Conservation (phyloP, 495 filamentous ascomycete species). For the Podospora appendiculata region DNA sequence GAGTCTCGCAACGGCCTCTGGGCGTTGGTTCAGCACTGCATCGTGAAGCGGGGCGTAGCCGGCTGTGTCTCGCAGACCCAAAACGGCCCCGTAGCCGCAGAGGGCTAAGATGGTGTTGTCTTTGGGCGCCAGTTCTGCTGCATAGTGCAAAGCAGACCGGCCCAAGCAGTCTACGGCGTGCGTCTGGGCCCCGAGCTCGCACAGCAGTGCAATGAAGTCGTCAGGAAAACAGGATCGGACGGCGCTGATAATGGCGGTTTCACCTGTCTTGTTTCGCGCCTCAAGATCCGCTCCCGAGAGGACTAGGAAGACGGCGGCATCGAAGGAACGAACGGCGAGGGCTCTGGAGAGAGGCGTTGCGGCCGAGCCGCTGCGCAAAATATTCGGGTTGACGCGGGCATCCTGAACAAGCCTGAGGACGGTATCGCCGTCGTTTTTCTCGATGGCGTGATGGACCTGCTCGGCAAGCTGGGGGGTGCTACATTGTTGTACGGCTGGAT, state of each 20-base stretch:
- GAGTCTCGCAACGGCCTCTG: neutral
- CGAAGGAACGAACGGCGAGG: conserved; percentile 1
- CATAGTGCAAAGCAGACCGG: conserved; percentile 21
- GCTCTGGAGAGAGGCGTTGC: conserved; percentile 9
- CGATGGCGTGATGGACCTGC: conserved; percentile 13
- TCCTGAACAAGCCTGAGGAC: conserved; percentile 6
- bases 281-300: conserved; percentile 10
- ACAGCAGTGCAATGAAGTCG: conserved; percentile 17
- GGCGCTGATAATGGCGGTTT: conserved; percentile 18
- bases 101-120: conserved; percentile 18
- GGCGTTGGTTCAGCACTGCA: conserved; percentile 13
- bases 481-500: neutral
- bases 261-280: conserved; percentile 1
- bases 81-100: conserved; percentile 16
- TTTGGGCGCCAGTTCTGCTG: conserved; percentile 15
- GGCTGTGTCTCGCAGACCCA: conserved; percentile 11
- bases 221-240: conserved; percentile 15
- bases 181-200: conserved; percentile 15
- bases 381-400: conserved; percentile 4
- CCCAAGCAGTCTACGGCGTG: conserved; percentile 16
- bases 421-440: conserved; percentile 3
- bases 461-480: conserved; percentile 4
- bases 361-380: neutral
- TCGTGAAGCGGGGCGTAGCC: conserved; percentile 17
- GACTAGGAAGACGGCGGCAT: conserved; percentile 8